Evolutionary conservation across 2,329 filamentous ascomycete genomes (phyloP), one percentile per base, ranked within the genome.

Genomic region (Ilyonectria destructans): DNA sequence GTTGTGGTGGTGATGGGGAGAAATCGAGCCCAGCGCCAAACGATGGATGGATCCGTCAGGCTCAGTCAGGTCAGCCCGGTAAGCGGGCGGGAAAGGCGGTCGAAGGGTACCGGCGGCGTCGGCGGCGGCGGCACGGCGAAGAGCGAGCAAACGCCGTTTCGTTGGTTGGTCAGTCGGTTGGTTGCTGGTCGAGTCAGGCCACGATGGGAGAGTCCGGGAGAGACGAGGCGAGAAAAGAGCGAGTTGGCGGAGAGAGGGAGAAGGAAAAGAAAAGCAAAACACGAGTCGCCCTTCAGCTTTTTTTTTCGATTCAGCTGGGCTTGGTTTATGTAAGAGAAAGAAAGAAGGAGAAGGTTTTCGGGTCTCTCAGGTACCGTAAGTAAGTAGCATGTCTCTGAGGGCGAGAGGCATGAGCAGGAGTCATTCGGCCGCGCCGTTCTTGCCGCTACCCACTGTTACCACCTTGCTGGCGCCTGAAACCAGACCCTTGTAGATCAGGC

Each of bases 41-140:
- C 51, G 60, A 63, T 40, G 29, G 29, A 51, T 51, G 55, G 63
- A 65, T 67, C 46, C 65, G 62, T 67, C 51, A 70, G 73, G 71
- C 65, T 75, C 63, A 72, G 70, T 74, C 72, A 75, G 70, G 64
- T 67, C 68, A 71, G 65, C 35, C 43, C 60, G 64, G 48, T 60
- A 64, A 75, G 73, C 55, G 71, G 51, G 64, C 48, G 73, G 65
- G 74, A 76, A 76, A 74, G 73, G 74, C 74, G 74, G 74, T 76
- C 74, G 72, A 71, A 69, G 67, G 61, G 55, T 65, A 56, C n/a
- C n/a, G 48, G 48, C 49, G 31, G 49, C 58, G 65, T 61, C 65
- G 73, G 67, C 67, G 71, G 71, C 62, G 70, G 71, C 58, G 67
- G 46, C 17, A n/a, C 17, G 37, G 37, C n/a, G 55, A 37, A 62